These are phyloP conservation scores for Ogataea zsoltii DNA, from an alignment of 805 yeast species.

Conservation along the genomic window DNA sequence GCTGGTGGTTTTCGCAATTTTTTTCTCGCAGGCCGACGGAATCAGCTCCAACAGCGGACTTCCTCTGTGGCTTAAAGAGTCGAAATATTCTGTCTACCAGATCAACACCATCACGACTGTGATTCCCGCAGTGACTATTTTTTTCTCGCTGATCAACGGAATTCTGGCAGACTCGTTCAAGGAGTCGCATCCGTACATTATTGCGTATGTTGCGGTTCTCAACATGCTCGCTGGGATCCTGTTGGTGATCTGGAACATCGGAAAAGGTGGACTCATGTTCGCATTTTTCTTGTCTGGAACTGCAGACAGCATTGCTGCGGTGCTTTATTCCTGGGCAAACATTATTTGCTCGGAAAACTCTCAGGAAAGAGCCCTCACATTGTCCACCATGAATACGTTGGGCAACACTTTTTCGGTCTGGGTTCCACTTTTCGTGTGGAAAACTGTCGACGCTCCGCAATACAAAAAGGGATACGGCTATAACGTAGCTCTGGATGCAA, in stretches of 20 bases:
- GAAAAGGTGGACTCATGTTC: constrained; percentile 20
- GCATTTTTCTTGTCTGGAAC: constrained; percentile 23
- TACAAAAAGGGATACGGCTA: constrained; percentile 7
- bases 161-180: constrained; percentile 30
- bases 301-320: constrained; percentile 18
- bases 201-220: constrained; percentile 4
- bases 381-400: constrained; percentile 14
- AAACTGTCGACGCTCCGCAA: constrained; percentile 6
- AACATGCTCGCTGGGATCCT: constrained; percentile 6
- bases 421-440: constrained; percentile 6
- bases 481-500: constrained; percentile 2
- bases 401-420: constrained; percentile 5
- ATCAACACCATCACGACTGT: constrained; percentile 26
- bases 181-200: constrained; percentile 27
- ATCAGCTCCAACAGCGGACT: constrained; percentile 29
- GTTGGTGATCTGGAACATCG: constrained; percentile 23
- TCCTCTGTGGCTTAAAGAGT: constrained; percentile 24
- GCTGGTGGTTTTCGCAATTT: constrained; percentile 25
- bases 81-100: constrained; percentile 18
- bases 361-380: constrained; percentile 18
- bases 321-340: constrained; percentile 22
- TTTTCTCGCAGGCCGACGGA: constrained; percentile 37
- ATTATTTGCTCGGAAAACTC: constrained; percentile 14
- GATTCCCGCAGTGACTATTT: constrained; percentile 28
- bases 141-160: constrained; percentile 31